Conservation (phyloP, 2,329 filamentous ascomycete genomes). For the Talaromyces sp. region DNA sequence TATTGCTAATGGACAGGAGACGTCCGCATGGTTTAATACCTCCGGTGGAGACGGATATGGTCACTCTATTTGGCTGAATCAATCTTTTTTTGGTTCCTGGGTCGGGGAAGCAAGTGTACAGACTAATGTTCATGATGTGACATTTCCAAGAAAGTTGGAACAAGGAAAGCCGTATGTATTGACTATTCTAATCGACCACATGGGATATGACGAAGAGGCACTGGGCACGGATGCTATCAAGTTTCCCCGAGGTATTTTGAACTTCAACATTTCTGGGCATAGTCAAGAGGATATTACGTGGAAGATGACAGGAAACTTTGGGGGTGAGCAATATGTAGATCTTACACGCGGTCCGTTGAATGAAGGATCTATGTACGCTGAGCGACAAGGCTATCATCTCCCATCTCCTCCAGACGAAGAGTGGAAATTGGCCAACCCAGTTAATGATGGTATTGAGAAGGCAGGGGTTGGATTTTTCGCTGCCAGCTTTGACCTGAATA, state of each 20-base stretch:
- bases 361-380: constrained; percentile 52
- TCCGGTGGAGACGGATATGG: constrained; percentile 45
- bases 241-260: constrained; percentile 53
- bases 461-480: constrained; percentile 4
- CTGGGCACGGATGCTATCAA: constrained; percentile 43
- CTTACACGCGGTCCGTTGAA: constrained; percentile 51
- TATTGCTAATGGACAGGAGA: constrained; percentile 56
- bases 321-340: constrained; percentile 51
- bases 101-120: constrained; percentile 40
- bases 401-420: neutral
- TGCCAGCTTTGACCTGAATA: neutral
- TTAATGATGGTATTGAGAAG: neutral
- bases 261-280: constrained; percentile 36
- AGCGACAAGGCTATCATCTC: constrained; percentile 35
- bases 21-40: constrained; percentile 52
- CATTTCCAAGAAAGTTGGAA: constrained; percentile 38
- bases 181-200: constrained; percentile 68
- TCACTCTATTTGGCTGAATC: constrained; percentile 62
- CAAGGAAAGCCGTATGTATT: constrained; percentile 54
- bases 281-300: constrained; percentile 36
- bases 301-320: constrained; percentile 56
- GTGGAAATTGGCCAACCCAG: neutral
- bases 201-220: constrained; percentile 63
- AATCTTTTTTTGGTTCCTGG: constrained; percentile 62
- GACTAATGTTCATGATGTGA: constrained; percentile 29